A percentile compares a stretch with the other conserved stretches of the same genome.
phyloP scores from a whole-genome alignment of 352 stramenopile genomes.

The Phytophthora macrochlamydospora region DNA sequence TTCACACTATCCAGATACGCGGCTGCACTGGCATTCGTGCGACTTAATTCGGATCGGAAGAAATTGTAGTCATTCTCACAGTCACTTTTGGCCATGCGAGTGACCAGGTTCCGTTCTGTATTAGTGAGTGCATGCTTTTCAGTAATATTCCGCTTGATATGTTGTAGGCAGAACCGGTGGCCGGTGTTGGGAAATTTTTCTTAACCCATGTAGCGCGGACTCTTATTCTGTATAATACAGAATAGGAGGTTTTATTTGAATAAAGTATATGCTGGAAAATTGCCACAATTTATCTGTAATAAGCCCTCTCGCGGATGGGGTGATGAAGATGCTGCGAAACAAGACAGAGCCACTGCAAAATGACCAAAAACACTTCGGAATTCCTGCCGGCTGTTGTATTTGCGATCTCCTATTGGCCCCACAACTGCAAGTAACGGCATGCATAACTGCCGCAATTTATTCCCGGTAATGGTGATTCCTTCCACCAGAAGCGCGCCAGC shows the following conservation, averaged over 20 bases:
- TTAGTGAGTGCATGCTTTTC: not conserved
- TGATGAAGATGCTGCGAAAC: not conserved
- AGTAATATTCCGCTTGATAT: slow-evolving; percentile 8
- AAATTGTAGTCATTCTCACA: too few relatives aligned
- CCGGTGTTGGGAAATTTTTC: not conserved
- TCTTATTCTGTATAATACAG: too few relatives aligned
- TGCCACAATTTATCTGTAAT: not conserved
- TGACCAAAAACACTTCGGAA: not conserved
- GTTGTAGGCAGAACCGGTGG: slow-evolving; percentile 8
- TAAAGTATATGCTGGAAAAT: not conserved
- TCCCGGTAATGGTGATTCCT: not conserved
- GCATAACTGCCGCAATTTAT: not conserved
- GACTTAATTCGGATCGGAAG: too few relatives aligned
- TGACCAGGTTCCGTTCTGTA: too few relatives aligned
- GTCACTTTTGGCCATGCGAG: too few relatives aligned
- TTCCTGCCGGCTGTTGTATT: not conserved
- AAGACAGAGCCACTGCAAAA: not conserved
- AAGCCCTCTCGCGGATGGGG: not conserved
- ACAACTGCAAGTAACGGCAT: not conserved
- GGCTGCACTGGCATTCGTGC: not conserved
- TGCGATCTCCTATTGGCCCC: not conserved
- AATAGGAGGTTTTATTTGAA: too few relatives aligned
- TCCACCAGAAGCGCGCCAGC: not conserved
- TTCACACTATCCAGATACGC: slow-evolving; percentile 16
- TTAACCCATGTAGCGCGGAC: too few relatives aligned